Base-by-base conservation (phyloP, 176 grass and related monocot species). In the Stipa capillata region DNA sequence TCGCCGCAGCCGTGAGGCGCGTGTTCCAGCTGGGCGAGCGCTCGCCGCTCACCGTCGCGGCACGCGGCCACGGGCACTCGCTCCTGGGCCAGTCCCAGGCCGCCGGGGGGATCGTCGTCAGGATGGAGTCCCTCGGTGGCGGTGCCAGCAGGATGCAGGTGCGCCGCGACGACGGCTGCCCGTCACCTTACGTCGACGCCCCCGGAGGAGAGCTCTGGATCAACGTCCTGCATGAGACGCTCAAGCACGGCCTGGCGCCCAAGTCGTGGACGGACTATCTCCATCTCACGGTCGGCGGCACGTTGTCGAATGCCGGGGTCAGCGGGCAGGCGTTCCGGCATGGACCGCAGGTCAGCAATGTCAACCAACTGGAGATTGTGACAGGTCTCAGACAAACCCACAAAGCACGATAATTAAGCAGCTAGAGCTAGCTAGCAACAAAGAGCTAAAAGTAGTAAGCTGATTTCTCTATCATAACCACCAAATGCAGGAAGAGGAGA, bases 261-360 rank as follows among this genome's bases (percentile, higher is more conserved):
- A 97, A 79, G 72, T 97, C 94, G 2, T 97, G 94, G 94, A 97
- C 94, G 18, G 91, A 97, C 74, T 97, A 97, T 75, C 91, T 97
- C 74, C 89, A 93, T 77, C 89, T 97, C 79, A 94, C 91, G 0
- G 87, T 94, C 60, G 94, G 94, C 28, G 94, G 91, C 21, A 94
- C 94, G 4, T 74, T 94, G 59, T 94, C 91, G 40, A 94, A 92
- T 79, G 94, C 94, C 1, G 94, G 94, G 43, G 84, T 97, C 82
- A 97, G 94, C 42, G 94, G 94, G 7, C 94, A 97, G 79, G 81
- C 94, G 66, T 97, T 97, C 78, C 81, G 78, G 85, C 91, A 97
- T 37, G 94, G 94, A 36, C 94, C 94, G 35, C 94, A 97, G 89
- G 79, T 90, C 83, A 92, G 89, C 89, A 97, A 97, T 90, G 91